Evolutionary conservation across 2,329 filamentous ascomycete genomes (phyloP), one percentile per base, ranked within the genome.

Genomic region (Pseudocercospora macadamiae): DNA sequence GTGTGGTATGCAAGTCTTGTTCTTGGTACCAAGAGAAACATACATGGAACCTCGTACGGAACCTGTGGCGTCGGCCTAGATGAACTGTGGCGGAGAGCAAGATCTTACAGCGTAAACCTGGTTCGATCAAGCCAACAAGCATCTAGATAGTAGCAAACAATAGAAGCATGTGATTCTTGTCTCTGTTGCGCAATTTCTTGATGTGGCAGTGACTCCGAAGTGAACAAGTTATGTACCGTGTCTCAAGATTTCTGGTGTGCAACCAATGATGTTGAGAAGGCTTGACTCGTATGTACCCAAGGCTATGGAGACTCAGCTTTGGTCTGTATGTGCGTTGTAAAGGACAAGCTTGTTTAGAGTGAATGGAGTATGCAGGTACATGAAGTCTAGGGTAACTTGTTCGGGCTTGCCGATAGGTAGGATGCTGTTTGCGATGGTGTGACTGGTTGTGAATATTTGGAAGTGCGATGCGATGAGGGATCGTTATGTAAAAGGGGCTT

Each of bases 101-200:
- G 28, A 32, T 32, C 28, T 32, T 6, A 7, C 28, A 6, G 6
- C 6, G 28, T 12, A 32, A 32, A 7, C 28, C 28, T 32, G 28
- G 28, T 32, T 32, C 28, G 28, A 32, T 32, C 6, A 32, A 32
- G 28, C 6, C 28, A 12, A 7, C 6, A 32, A 32, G 28, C 28
- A 7, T 32, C 28, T 32, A 12, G 28, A 12, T 12, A 32, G 6
- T 12, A 32, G 28, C 12, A 7, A 7, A 12, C n/a, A n/a, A n/a
- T n/a, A n/a, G n/a, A n/a, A n/a, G n/a, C n/a, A n/a, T n/a, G n/a
- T n/a, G n/a, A n/a, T n/a, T n/a, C n/a, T n/a, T n/a, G n/a, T n/a
- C n/a, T n/a, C n/a, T n/a, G n/a, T n/a, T n/a, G n/a, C n/a, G 42
- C 42, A 47, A 47, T 21, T 47, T 47, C 42, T 47, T n/a, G 7